These are phyloP conservation scores for Panicum hallii DNA, from an alignment of 202 grass and related monocot species.

Conservation along the genomic window DNA sequence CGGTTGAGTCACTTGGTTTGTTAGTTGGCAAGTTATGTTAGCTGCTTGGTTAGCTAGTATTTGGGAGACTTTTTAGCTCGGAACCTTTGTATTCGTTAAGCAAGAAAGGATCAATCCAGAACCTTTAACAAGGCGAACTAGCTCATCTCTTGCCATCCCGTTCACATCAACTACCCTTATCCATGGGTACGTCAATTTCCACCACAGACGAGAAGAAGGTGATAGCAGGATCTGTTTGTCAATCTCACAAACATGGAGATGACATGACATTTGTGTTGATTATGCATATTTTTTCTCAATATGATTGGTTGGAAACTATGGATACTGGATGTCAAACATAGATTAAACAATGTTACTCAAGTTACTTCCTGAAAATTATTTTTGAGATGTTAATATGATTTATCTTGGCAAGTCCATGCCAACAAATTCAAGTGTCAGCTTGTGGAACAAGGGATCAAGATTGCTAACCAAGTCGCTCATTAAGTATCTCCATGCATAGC, in stretches of 20 bases:
- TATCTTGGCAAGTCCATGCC: background rate
- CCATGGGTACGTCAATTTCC: background rate
- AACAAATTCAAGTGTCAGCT: background rate
- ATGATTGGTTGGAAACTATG: slow-evolving; percentile 1
- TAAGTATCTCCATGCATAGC: background rate
- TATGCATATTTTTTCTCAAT: background rate
- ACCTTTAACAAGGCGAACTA: background rate
- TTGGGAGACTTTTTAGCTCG: background rate
- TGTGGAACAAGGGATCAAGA: background rate
- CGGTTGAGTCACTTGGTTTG: background rate
- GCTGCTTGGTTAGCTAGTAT: background rate
- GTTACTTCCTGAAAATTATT: background rate
- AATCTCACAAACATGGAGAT: background rate
- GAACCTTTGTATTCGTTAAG: background rate
- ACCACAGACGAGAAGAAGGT: background rate
- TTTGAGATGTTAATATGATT: background rate
- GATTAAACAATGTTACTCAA: background rate
- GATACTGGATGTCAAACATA: background rate
- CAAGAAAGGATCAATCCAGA: background rate
- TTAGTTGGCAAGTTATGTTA: background rate
- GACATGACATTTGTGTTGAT: slow-evolving; percentile 6
- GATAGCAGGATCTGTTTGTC: background rate
- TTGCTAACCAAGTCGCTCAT: background rate
- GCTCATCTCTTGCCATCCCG: background rate
- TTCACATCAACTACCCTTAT: background rate